A percentile compares a stretch with the other conserved stretches of the same genome.
Conservation (phyloP, 345 rosid genomes). For the Eucalyptus pauciflora region DNA sequence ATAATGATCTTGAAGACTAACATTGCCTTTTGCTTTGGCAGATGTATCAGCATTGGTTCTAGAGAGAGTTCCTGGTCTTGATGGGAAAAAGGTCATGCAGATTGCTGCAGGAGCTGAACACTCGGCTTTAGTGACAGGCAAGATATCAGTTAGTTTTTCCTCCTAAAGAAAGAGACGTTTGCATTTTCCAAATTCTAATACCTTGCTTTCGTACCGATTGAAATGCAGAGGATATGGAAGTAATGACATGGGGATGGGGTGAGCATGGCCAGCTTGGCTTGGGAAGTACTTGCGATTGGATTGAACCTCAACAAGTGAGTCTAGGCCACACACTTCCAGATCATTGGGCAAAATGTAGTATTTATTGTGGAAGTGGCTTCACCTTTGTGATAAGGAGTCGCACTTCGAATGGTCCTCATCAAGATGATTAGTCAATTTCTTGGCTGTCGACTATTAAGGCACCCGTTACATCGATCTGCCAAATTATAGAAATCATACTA, state of each 20-base stretch:
- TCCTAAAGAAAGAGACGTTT: background rate
- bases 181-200: background rate
- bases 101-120: slow-evolving; percentile 91
- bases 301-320: slow-evolving; percentile 30
- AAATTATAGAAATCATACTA: background rate
- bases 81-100: slow-evolving; percentile 30
- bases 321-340: slow-evolving; percentile 4
- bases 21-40: background rate
- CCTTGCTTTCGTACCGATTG: background rate
- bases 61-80: slow-evolving; percentile 31
- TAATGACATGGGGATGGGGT: slow-evolving; percentile 96
- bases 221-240: slow-evolving; percentile 42
- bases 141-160: background rate
- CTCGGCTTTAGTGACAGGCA: slow-evolving; percentile 69
- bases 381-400: slow-evolving; percentile 27
- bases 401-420: background rate
- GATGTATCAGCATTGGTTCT: slow-evolving; percentile 8
- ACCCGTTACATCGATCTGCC: background rate
- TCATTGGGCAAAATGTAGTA: slow-evolving; percentile 3
- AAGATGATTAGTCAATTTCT: background rate
- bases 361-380: slow-evolving; percentile 88
- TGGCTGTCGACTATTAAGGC: background rate
- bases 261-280: slow-evolving; percentile 94
- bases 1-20: background rate
- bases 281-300: slow-evolving; percentile 53